Evolutionary conservation across 805 yeast species (phyloP).

Genomic region (Metschnikowia continentalis): DNA sequence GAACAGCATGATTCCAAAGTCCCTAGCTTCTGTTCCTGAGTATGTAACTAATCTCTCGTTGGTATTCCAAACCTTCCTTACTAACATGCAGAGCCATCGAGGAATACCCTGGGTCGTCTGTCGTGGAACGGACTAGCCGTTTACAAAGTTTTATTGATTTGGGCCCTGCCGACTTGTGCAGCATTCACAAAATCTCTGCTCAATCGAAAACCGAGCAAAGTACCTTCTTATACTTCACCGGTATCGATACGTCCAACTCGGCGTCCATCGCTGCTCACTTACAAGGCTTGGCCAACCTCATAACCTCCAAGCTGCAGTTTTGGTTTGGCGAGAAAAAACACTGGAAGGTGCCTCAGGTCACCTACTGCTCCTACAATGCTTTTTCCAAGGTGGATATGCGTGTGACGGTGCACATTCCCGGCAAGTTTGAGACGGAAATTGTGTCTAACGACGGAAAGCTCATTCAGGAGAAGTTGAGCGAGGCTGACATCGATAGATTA

Average conservation of each 20-base stretch:
- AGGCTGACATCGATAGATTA: conserved; percentile 50
- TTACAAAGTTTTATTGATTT: conserved; percentile 57
- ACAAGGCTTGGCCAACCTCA: conserved; percentile 61
- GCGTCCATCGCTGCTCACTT: conserved; percentile 76
- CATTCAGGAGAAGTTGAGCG: conserved; percentile 44
- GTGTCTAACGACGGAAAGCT: conserved; percentile 51
- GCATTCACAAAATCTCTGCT: conserved; percentile 41
- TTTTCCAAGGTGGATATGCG: conserved; percentile 64
- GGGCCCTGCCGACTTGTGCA: conserved; percentile 69
- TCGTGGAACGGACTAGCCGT: conserved; percentile 61
- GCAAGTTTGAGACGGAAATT: conserved; percentile 56
- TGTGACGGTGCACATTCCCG: conserved; percentile 72
- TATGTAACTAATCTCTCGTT: conserved; percentile 16
- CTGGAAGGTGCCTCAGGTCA: conserved; percentile 68
- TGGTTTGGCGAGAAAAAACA: conserved; percentile 78
- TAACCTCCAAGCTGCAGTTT: conserved; percentile 54
- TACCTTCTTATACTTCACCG: conserved; percentile 69
- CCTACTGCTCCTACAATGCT: conserved; percentile 60
- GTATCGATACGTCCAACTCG: conserved; percentile 70
- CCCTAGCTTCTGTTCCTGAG: conserved; percentile 39
- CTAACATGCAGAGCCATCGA: conserved; percentile 43
- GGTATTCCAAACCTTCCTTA: background rate
- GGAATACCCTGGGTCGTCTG: conserved; percentile 52
- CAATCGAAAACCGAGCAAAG: conserved; percentile 52
- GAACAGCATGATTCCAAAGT: conserved; percentile 30